These are phyloP conservation scores for Lentinus polychrous DNA, from an alignment of 1,284 basidiomycete genomes.

Conservation along the genomic window DNA sequence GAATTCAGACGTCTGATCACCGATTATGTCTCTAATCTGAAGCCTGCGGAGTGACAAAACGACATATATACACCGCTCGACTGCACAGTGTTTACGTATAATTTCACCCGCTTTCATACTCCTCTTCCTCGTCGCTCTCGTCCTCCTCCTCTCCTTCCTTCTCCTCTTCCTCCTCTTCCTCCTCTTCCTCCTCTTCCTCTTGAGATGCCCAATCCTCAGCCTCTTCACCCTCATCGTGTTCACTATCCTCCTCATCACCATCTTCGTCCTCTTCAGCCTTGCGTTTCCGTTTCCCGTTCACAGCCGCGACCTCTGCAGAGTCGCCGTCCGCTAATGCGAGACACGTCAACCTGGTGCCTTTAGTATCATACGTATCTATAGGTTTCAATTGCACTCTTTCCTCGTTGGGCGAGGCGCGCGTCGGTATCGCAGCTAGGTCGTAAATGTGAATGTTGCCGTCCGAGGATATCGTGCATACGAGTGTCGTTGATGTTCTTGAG, in stretches of 20 bases:
- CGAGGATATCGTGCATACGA: constrained; percentile 73
- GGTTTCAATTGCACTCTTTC: constrained; percentile 42
- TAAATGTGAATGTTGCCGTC: constrained; percentile 81
- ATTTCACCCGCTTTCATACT: too few species aligned
- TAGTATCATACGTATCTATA: constrained; percentile 70
- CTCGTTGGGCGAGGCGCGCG: constrained; percentile 10
- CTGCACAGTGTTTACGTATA: too few species aligned
- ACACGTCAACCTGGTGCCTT: constrained; percentile 80
- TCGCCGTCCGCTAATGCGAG: constrained; percentile 63
- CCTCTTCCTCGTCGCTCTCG: not conserved
- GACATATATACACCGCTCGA: too few species aligned
- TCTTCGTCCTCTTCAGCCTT: constrained; percentile 16
- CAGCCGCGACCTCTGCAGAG: constrained; percentile 13
- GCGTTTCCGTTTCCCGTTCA: constrained; percentile 34
- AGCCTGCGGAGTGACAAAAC: too few species aligned
- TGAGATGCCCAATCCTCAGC: constrained; percentile 3
- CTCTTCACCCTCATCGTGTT: constrained; percentile 10
- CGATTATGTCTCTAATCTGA: too few species aligned
- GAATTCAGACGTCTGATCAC: too few species aligned
- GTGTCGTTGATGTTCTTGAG: constrained; percentile 40
- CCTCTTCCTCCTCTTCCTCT: constrained; percentile 10
- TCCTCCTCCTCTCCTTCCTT: constrained; percentile 7
- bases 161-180: constrained; percentile 7
- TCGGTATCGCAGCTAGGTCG: constrained; percentile 52
- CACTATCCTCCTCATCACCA: constrained; percentile 12